A percentile compares a stretch with the other conserved stretches of the same genome.
phyloP scores from a whole-genome alignment of 2,329 filamentous ascomycete species.

The Paraphaeosphaeria minitans region DNA sequence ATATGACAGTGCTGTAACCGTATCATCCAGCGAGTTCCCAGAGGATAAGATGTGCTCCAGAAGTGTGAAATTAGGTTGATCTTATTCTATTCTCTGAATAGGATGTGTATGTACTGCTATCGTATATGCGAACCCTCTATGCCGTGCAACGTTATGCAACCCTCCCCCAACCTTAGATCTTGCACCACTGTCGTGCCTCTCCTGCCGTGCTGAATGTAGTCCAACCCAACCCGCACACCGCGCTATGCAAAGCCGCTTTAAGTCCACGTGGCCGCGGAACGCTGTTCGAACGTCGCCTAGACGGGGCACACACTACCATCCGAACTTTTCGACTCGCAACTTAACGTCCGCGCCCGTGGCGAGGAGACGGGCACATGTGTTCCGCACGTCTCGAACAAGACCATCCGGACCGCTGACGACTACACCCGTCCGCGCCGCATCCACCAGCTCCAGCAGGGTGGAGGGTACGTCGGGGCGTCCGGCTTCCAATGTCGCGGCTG shows the following conservation, averaged over 20 bases:
- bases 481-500: slow-evolving; percentile 59
- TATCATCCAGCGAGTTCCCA: too few relatives aligned
- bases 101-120: too few relatives aligned
- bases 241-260: slow-evolving; percentile 13
- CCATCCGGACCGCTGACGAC: slow-evolving; percentile 68
- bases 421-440: slow-evolving; percentile 52
- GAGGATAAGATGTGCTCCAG: too few relatives aligned
- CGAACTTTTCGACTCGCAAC: slow-evolving; percentile 69
- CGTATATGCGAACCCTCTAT: not conserved
- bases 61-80: too few relatives aligned
- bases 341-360: slow-evolving; percentile 56
- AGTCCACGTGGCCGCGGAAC: slow-evolving; percentile 3
- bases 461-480: slow-evolving; percentile 59
- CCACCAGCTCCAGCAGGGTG: slow-evolving; percentile 50
- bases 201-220: not conserved
- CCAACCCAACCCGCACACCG: not conserved
- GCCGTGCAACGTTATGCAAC: not conserved
- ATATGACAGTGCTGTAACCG: too few relatives aligned
- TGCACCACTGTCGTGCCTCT: slow-evolving; percentile 1
- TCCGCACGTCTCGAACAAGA: slow-evolving; percentile 65
- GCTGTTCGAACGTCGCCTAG: too few relatives aligned
- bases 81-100: too few relatives aligned
- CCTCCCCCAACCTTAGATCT: not conserved
- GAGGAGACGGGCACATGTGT: slow-evolving; percentile 59
- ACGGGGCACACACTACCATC: slow-evolving; percentile 55